Base-by-base conservation (phyloP, 345 rosid genomes). In the Pistacia integerrima region DNA sequence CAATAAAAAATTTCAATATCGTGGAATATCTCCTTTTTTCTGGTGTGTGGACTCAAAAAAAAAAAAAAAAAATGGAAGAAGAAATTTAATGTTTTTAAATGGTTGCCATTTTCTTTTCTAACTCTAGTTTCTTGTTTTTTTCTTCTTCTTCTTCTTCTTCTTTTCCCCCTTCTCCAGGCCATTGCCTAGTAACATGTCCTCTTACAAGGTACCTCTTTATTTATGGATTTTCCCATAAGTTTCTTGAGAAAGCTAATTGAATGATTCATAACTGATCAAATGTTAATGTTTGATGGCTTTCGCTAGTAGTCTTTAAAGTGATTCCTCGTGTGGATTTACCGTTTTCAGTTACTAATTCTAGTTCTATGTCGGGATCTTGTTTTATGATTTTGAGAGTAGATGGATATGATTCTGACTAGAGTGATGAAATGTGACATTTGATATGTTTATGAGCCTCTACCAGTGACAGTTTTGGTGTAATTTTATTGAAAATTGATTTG, bases 181-280 rank as follows among this genome's bases (percentile, higher is more conserved):
- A 69, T 81, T 94, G 82, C 98, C 98, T 3, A 93, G 90, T 85
- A 85, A 84, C 85, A 63, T 94, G 74, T 93, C 98, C 49, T 93
- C 97, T 30, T 94, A 93, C 78, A 94, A 91, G 98, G 98, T 93
- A 89, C 72, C 69, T 62, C 48, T 36, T 61, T 61, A 36, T n/a
- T 64, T 14, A 51, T 46, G 51, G 20, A 16, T 75, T 75, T 64
- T 36, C 51, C 35, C 49, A 72, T 78, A 9, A 58, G 25, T 22
- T 57, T 64, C 70, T 55, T 54, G 68, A 49, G 28, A 46, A 60
- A 67, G 44, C 28, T 20, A 69, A 35, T 41, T 65, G 65, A 65
- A 78, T 56, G 25, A 5, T 18, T 33, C 25, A 44, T 46, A 16
- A 44, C 61, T 48, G 54, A 18, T 70, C 56, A 48, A 11, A 25